Conservation (phyloP, 1,139 yeast species). For the Yamadazyma jaroonii region DNA sequence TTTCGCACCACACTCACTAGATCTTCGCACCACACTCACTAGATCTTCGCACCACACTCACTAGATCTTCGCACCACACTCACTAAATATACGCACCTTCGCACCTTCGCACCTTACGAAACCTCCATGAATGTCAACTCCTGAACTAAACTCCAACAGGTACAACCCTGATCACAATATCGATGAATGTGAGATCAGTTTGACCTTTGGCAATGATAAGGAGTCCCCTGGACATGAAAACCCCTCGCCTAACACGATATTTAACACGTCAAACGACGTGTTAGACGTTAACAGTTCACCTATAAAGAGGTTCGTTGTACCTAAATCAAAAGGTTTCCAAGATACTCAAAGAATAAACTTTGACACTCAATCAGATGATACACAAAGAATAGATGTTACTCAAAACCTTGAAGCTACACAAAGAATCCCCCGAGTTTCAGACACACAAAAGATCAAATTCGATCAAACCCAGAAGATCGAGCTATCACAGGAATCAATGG, state of each 20-base stretch:
- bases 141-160: neutral
- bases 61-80: too few relatives aligned
- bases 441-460: too few relatives aligned
- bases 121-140: too few relatives aligned
- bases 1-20: too few relatives aligned
- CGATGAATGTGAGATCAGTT: slow-evolving; percentile 18
- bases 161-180: neutral
- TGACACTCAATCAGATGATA: neutral
- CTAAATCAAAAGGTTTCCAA: neutral
- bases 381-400: slow-evolving; percentile 1
- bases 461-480: neutral
- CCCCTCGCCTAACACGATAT: neutral
- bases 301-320: slow-evolving; percentile 3
- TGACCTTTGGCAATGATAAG: slow-evolving; percentile 21
- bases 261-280: neutral
- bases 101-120: neutral
- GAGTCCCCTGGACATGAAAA: slow-evolving; percentile 1
- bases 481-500: too few relatives aligned
- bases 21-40: too few relatives aligned
- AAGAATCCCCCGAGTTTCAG: too few relatives aligned
- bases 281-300: slow-evolving; percentile 1
- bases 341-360: neutral
- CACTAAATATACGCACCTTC: too few relatives aligned
- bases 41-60: too few relatives aligned
- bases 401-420: neutral